Evolutionary conservation across 805 yeast species (phyloP), one percentile per base, ranked within the genome.

Genomic region (Candida sithepensis): DNA sequence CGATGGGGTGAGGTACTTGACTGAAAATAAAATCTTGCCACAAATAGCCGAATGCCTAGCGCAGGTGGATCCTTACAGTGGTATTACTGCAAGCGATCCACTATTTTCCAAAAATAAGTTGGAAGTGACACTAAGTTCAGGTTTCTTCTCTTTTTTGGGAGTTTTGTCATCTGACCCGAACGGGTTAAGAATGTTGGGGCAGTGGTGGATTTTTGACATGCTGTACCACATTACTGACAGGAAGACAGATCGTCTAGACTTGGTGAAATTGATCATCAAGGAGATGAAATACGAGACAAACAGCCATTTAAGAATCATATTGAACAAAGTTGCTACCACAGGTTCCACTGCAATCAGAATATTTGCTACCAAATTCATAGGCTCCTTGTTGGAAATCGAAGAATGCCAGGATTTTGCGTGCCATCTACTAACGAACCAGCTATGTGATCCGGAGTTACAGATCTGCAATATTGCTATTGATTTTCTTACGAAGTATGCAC

Each of bases 21-120:
- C 75, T 30, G 85, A 81, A 46, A 89, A 85, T 64, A 91, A 94
- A 65, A 71, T 91, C 7, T 64, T 92, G 32, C 87, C 96, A 1
- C 98, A 92, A 61, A 74, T 92, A 44, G 90, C 96, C 0, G 97
- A 94, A 56, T 83, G 95, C 43, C 71, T 92, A 38, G 94, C 94
- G 0, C 96, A 88, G 63, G 69, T 88, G 19, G 95, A 87, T 58
- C 92, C 92, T 0, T 75, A 72, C 61, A 83, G 90, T 60, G 95
- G 95, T 0, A 77, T 88, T 28, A 68, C 74, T 3, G 81, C 94
- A 0, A 67, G 77, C 2, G 92, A 85, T 42, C 94, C 96, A 13
- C 75, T 92, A 2, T 79, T 92, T 47, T 79, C 88, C 2, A 73
- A 71, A 38, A 67, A 67, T 2, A 69, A 87, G 33, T 64, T 92